Evolutionary conservation across 2,329 filamentous ascomycete species (phyloP).

Genomic region (Penicillium psychrosexuale): DNA sequence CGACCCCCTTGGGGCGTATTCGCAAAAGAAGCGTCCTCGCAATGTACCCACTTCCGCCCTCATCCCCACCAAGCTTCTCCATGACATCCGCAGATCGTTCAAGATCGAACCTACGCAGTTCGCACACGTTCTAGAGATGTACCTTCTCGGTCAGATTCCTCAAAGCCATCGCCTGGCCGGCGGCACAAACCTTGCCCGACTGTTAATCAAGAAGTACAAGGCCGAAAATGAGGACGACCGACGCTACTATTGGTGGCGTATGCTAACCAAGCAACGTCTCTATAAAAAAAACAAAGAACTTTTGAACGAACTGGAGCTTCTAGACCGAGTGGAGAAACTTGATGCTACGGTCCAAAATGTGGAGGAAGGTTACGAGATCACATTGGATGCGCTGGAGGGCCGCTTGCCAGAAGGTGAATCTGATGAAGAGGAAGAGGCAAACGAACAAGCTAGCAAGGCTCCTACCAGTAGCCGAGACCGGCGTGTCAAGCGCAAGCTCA

Average conservation of each 20-base stretch:
- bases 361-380: constrained; percentile 57
- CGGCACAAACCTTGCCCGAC: constrained; percentile 51
- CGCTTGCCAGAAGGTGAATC: constrained; percentile 16
- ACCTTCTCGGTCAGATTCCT: constrained; percentile 58
- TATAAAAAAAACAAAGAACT: constrained; percentile 60
- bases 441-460: neutral
- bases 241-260: constrained; percentile 63
- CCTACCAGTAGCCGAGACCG: constrained; percentile 9
- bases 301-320: constrained; percentile 56
- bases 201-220: constrained; percentile 47
- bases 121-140: constrained; percentile 60
- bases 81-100: constrained; percentile 49
- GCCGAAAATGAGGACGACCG: constrained; percentile 55
- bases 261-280: constrained; percentile 61
- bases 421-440: constrained; percentile 7
- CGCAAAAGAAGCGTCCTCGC: constrained; percentile 37
- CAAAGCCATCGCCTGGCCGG: constrained; percentile 46
- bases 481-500: constrained; percentile 25
- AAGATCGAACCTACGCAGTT: constrained; percentile 63
- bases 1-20: constrained; percentile 36
- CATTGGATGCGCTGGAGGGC: constrained; percentile 42
- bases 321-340: constrained; percentile 58
- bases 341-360: constrained; percentile 58
- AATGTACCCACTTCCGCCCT: constrained; percentile 52
- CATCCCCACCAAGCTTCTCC: constrained; percentile 51